Percentiles rank a stretch among this genome's conserved stretches.
Evolutionary conservation across 305 asterid genomes (phyloP).

Genomic region (Andrographis paniculata): DNA sequence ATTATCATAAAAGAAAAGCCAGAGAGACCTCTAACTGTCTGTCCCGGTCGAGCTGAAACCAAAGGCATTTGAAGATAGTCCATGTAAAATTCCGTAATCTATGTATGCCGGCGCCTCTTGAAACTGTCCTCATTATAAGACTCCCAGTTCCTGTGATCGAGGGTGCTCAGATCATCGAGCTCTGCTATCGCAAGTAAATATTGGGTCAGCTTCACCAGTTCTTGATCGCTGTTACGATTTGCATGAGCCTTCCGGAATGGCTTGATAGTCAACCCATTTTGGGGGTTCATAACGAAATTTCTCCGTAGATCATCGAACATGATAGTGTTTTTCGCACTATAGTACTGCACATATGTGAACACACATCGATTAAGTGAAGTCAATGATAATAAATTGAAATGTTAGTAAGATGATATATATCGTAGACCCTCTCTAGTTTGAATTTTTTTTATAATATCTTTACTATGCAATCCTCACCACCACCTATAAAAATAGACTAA

Average conservation of each 20-base stretch:
- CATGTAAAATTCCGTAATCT: constrained; percentile 1
- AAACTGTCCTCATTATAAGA: constrained; percentile 41
- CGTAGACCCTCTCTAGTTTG: no score
- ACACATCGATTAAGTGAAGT: constrained; percentile 6
- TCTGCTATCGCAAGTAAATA: constrained; percentile 81
- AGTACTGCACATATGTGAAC: constrained; percentile 48
- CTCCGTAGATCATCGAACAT: constrained; percentile 92
- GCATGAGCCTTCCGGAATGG: constrained; percentile 83
- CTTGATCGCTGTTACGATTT: constrained; percentile 65
- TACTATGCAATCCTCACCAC: no score
- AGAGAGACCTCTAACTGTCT: no score
- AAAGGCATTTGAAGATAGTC: not conserved
- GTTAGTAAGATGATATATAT: no score
- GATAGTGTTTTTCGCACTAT: constrained; percentile 68
- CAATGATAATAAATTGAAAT: no score
- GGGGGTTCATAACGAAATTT: constrained; percentile 95
- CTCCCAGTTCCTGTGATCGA: constrained; percentile 85
- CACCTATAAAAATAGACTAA: no score
- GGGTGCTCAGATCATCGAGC: constrained; percentile 69
- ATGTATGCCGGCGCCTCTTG: constrained; percentile 69
- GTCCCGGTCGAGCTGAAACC: no score
- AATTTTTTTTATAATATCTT: no score
- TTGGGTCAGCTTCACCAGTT: constrained; percentile 80
- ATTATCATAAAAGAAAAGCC: no score
- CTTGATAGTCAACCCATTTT: constrained; percentile 71